Base-by-base conservation (phyloP, 805 yeast species). In the Tetrapisispora fleetii region DNA sequence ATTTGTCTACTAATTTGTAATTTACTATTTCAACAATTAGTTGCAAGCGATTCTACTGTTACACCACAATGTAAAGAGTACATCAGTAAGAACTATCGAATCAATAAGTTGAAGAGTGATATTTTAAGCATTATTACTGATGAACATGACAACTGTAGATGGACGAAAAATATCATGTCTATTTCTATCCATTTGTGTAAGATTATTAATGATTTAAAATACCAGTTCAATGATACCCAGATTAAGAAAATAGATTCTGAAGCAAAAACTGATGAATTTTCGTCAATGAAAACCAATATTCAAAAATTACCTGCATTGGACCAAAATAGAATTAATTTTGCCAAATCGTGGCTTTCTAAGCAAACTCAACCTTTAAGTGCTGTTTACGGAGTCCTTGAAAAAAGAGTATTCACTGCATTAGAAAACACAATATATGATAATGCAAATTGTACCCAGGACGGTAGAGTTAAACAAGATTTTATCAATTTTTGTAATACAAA, bases 341-440 rank as follows among this genome's bases (percentile, higher is more conserved):
- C 84, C 40, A 78, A 79, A 62, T 78, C 81, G 54, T 87, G 96
- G 95, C 72, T 88, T 42, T 72, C 84, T 44, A 85, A 83, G 60
- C 95, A 88, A 66, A 83, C 90, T 13, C 95, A 87, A 66, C 96
- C 96, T 44, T 72, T 72, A 51, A 80, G 91, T 8, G 81, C 78
- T 46, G 84, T 87, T 37, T 87, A 87, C 61, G 81, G 82, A 6
- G 72, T 86, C 44, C 72, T 88, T 75, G 96, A 87, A 65, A 73
- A 73, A 37, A 79, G 81, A 53, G 73, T 79, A 17, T 80, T 81
- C 64, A 73, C 74, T 54, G 76, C 73, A 49, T 67, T 80, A 58
- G 64, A 58, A 48, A 61, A 60, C 30, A 62, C 53, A 39, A 73
- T 74, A 41, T 67, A 68, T 46, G 59, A 64, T 37, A 63, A 57